Conservation (phyloP, 208 protist species). For the Trypanosoma melophagium region DNA sequence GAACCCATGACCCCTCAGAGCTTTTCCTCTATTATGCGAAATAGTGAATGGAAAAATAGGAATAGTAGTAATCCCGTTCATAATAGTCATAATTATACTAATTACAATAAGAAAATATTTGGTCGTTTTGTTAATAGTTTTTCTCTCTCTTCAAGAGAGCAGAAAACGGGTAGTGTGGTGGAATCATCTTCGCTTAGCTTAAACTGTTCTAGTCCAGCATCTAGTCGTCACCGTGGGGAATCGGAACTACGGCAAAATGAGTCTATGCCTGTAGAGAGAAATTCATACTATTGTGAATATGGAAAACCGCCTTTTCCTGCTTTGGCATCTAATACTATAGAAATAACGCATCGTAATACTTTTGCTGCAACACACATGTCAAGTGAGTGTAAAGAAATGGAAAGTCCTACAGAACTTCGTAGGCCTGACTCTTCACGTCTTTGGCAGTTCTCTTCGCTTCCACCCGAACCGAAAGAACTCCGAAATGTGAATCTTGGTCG, state of each 20-base stretch:
- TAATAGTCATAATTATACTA: neutral
- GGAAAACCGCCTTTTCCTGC: neutral
- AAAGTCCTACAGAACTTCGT: neutral
- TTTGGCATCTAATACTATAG: too few relatives aligned
- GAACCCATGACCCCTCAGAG: slow-evolving; percentile 59
- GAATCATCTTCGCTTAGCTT: neutral
- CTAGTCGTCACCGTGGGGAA: neutral
- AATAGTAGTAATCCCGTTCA: neutral
- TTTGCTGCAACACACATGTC: too few relatives aligned
- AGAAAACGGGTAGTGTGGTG: neutral
- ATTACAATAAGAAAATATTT: neutral
- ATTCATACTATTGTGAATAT: neutral
- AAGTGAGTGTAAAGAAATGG: too few relatives aligned
- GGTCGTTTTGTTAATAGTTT: neutral
- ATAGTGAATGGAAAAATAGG: slow-evolving; percentile 2
- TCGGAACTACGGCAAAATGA: neutral
- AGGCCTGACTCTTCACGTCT: neutral
- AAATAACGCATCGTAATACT: too few relatives aligned
- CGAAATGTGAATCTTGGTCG: slow-evolving; percentile 18
- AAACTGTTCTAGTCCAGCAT: neutral
- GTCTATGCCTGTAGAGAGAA: neutral
- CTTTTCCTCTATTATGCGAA: slow-evolving; percentile 31
- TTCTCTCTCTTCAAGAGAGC: neutral
- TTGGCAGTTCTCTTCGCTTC: neutral
- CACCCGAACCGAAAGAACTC: slow-evolving; percentile 22